Base-by-base conservation (phyloP, 768 basidiomycete genomes). In the Rhodosporidiobolus sp. region DNA sequence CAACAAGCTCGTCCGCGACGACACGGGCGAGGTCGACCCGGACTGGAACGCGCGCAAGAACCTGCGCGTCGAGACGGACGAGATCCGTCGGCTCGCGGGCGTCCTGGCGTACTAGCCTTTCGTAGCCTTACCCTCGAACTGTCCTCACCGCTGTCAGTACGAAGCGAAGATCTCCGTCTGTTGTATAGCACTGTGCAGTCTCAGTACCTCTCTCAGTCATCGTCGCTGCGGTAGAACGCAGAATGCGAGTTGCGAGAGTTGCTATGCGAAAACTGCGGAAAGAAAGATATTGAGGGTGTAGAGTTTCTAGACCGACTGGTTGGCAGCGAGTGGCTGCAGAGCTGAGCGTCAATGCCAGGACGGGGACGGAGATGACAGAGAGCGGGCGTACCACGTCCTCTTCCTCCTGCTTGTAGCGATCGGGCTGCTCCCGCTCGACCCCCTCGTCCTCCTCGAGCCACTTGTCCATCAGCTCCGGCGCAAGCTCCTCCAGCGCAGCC, bases 41-140 rank as follows among this genome's bases (percentile, higher is more conserved):
- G 62, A 53, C 11, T 43, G 61, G 49, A 19, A 48, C 8, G 64
- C 57, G 55, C 24, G 71, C 28, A 72, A 72, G 65, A 63, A 65
- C 50, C 53, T 58, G 10, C 20, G 67, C 19, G 32, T 38, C 12
- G 34, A 53, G 30, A 73, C 72, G 30, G 72, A 73, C 50, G 64
- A 69, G 43, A 63, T 73, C 12, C 34, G 61, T 14, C 55, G 49
- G n/a, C 54, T 73, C 24, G 72, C 67, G 2, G 67, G 72, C 10
- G 46, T 65, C 24, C 38, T 60, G 22, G 35, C 67, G 22, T 67
- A 67, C 52, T 59, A 49, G 32, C 38, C 54, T 30, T 14, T 7
- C 7, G 38, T 43, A 7, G 54, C 28, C 14, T 30, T 55, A n/a
- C n/a, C n/a, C 14, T 28, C 54, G 5, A 14, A 10, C 9, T 14